Evolutionary conservation across 306 rosid species (phyloP).

Genomic region (Pyrus betulifolia): DNA sequence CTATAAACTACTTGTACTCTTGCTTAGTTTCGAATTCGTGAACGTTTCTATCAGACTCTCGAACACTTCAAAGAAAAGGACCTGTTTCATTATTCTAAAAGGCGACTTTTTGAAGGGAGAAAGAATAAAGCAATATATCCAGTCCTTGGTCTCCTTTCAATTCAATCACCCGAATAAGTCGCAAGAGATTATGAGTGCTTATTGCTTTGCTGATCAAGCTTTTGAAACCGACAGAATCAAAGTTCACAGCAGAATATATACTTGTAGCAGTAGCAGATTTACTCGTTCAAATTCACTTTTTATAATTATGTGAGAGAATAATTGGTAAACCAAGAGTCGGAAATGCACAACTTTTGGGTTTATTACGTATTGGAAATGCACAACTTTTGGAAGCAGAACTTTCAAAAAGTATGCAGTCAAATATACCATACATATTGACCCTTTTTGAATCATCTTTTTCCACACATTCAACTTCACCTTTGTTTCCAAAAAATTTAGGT

Average conservation of each 20-base stretch:
- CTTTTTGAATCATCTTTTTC: not conserved
- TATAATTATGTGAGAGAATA: not conserved
- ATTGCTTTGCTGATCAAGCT: slow-evolving; percentile 2
- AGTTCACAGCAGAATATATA: not conserved
- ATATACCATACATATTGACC: not conserved
- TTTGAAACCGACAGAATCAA: slow-evolving; percentile 3
- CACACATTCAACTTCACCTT: not conserved
- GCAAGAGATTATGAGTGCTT: slow-evolving; percentile 2
- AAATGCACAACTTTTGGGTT: not conserved
- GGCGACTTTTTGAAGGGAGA: slow-evolving; percentile 1
- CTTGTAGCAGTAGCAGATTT: no score
- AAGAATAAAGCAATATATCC: not conserved
- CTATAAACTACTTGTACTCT: not conserved
- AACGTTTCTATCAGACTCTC: not conserved
- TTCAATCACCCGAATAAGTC: slow-evolving; percentile 11
- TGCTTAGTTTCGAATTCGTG: not conserved
- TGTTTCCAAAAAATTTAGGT: not conserved
- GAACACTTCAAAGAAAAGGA: not conserved
- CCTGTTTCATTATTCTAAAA: not conserved
- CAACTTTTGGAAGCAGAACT: not conserved
- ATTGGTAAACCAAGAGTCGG: not conserved
- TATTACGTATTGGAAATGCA: not conserved
- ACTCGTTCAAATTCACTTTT: not conserved
- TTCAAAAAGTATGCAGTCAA: not conserved
- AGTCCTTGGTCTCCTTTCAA: slow-evolving; percentile 1